Evolutionary conservation across 441 rosid species (phyloP).

Genomic region (Macaranga tanarius): DNA sequence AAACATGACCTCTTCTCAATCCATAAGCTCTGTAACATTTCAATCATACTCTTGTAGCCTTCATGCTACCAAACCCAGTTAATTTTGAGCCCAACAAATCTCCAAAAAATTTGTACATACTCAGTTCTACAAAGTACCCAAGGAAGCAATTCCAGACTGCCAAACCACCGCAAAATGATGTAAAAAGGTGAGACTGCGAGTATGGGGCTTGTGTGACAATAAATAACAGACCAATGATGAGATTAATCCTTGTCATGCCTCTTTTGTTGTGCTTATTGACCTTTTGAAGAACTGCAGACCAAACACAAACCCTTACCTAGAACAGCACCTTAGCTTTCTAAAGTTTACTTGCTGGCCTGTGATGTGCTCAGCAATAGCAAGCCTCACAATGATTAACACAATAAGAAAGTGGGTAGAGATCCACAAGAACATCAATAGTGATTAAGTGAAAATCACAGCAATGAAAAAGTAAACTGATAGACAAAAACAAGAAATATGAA

Average conservation of each 20-base stretch:
- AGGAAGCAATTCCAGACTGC: background rate
- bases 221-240: background rate
- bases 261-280: background rate
- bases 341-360: background rate
- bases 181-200: background rate
- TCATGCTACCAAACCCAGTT: background rate
- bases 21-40: background rate
- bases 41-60: background rate
- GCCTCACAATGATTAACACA: background rate
- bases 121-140: background rate
- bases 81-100: background rate
- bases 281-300: background rate
- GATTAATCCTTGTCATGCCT: background rate
- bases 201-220: background rate
- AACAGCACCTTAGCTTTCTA: background rate
- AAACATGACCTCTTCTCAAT: background rate
- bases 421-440: background rate
- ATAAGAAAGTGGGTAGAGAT: background rate
- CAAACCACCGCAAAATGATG: background rate
- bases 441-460: background rate
- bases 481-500: background rate
- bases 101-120: background rate
- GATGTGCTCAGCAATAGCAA: background rate
- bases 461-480: background rate
- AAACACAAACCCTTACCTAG: background rate